Percentiles rank a stretch among this genome's conserved stretches.
Evolutionary conservation across 2,329 filamentous ascomycete species (phyloP).

Genomic region (Byssochlamys sp.): DNA sequence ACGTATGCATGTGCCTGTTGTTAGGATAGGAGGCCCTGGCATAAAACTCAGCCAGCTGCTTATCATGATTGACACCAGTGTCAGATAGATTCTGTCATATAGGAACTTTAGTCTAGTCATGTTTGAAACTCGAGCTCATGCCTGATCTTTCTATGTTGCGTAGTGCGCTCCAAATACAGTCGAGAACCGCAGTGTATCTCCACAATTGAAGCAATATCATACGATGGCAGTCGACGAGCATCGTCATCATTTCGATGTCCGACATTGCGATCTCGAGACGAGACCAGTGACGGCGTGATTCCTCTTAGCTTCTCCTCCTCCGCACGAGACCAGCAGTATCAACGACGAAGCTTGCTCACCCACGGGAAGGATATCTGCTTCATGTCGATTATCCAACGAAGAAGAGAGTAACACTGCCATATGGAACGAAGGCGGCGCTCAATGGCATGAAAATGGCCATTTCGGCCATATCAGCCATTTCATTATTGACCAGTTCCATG

Average conservation of each 20-base stretch:
- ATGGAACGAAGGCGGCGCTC: constrained; percentile 31
- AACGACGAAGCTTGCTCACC: too few relatives aligned
- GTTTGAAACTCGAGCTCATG: too few relatives aligned
- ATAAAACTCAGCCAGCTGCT: background rate
- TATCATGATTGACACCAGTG: background rate
- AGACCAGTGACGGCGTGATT: background rate
- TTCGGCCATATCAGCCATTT: constrained; percentile 31
- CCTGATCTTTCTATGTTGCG: background rate
- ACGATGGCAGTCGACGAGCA: background rate
- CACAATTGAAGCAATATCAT: background rate
- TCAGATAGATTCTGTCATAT: background rate
- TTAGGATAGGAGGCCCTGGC: background rate
- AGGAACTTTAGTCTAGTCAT: background rate
- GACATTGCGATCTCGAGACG: background rate
- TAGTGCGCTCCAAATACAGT: background rate
- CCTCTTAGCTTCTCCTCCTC: constrained; percentile 6
- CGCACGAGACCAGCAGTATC: constrained; percentile 6
- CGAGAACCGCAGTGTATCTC: background rate
- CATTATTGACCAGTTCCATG: background rate
- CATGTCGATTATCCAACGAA: too few relatives aligned
- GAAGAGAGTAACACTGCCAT: constrained; percentile 22
- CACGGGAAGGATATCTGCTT: too few relatives aligned
- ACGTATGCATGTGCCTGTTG: background rate
- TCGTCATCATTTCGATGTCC: too few relatives aligned
- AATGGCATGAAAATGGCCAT: constrained; percentile 38